Percentiles rank a stretch among this genome's conserved stretches.
These are phyloP conservation scores for Paragyromitra xinjiangensis DNA, from an alignment of 495 filamentous ascomycete species.

Conservation along the genomic window DNA sequence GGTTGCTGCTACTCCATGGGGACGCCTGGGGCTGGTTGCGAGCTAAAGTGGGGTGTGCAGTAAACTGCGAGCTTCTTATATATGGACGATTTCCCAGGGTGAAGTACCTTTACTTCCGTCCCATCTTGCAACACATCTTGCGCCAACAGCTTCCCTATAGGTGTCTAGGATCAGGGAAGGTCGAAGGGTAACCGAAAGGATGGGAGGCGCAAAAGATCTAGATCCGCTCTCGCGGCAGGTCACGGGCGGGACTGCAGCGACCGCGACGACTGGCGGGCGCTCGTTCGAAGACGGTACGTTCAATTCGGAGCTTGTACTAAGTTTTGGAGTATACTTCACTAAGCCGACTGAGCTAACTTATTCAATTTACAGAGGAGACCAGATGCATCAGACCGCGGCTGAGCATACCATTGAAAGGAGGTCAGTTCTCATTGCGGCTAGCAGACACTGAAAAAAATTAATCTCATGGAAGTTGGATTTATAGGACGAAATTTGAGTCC, in stretches of 20 bases:
- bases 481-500: constrained; percentile 53
- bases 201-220: constrained; percentile 7
- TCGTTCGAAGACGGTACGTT: constrained; percentile 39
- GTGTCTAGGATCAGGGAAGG: background rate
- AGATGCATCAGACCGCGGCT: constrained; percentile 42
- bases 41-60: constrained; percentile 1
- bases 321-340: background rate
- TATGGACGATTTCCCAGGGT: background rate
- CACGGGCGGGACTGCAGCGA: constrained; percentile 30
- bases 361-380: constrained; percentile 11
- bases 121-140: background rate
- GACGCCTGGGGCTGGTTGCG: background rate
- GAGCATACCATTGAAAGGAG: constrained; percentile 51
- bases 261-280: constrained; percentile 24
- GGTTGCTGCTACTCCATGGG: background rate
- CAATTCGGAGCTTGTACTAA: background rate
- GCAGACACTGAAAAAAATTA: background rate
- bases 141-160: background rate
- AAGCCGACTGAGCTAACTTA: constrained; percentile 11
- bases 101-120: constrained; percentile 5
- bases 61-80: background rate
- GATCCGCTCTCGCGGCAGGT: constrained; percentile 40
- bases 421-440: constrained; percentile 6
- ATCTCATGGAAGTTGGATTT: constrained; percentile 1
- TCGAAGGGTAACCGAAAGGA: constrained; percentile 1